Base-by-base conservation (phyloP, 306 rosid species). In the Mimosa pudica region DNA sequence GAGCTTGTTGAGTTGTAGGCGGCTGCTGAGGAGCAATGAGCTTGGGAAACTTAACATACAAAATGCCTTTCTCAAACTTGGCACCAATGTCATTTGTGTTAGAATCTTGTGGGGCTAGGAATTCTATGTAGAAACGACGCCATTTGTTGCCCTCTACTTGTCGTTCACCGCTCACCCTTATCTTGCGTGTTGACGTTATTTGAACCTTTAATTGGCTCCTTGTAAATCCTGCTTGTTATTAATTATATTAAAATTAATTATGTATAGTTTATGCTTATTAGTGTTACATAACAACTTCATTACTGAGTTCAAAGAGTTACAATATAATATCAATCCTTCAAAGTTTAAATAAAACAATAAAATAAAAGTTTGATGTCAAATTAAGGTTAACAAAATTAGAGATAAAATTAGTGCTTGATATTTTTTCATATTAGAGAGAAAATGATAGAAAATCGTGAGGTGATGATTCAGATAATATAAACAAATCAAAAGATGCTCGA, bases 101-200 rank as follows among this genome's bases (percentile, higher is more conserved):
- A 12, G 85, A 79, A 68, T 83, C 46, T 44, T 67, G 1, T 8
- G 87, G 72, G 49, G 88, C 10, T 7, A 61, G 30, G 24, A 85
- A 64, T 73, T 91, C 92, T 58, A 55, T 73, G n/a, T 0, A 0
- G 76, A 91, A 89, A 24, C 86, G 87, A 45, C 82, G 84, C 90
- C 86, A 67, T 79, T n/a, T 80, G 58, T 79, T 80, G 10, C 3
- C 79, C 2, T 33, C 74, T 1, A 77, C 13, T 0, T 24, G 41
- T 10, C 87, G 81, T 75, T 89, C 89, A 5, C 96, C 93, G 0
- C 4, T 8, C 3, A 91, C 16, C 77, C 77, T 82, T 14, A 89
- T 24, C 6, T 30, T 66, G 5, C 81, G 69, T 0, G 33, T 0
- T 33, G 89, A 54, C 1, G 86, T 74, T 49, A 88, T 7, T 42